These are phyloP conservation scores for Prunus mongolica DNA, from an alignment of 306 rosid genomes.

Conservation along the genomic window DNA sequence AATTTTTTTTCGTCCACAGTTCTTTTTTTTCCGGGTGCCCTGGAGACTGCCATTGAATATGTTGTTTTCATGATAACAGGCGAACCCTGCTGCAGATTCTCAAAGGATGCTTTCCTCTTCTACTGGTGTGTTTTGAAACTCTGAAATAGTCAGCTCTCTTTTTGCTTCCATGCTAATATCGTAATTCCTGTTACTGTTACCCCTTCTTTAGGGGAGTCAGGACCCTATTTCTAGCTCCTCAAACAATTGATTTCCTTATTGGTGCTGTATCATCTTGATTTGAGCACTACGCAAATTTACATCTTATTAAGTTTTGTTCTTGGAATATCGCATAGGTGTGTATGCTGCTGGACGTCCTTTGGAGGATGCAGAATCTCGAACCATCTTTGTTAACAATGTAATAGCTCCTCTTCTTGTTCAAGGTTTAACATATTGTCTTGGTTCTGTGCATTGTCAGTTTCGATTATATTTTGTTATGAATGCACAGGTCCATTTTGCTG, in stretches of 20 bases:
- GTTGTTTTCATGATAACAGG: constrained; percentile 37
- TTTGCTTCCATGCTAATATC: not conserved
- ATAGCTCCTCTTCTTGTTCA: constrained; percentile 25
- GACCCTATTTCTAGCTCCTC: not conserved
- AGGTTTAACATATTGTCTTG: not conserved
- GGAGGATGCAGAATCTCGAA: constrained; percentile 85
- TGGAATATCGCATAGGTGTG: constrained; percentile 43
- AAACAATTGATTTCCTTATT: not conserved
- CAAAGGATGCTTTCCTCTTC: constrained; percentile 45
- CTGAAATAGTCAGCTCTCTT: not conserved
- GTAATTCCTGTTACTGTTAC: not conserved
- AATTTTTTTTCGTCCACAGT: too few species aligned
- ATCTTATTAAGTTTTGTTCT: not conserved
- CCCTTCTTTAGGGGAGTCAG: not conserved
- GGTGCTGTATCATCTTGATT: not conserved
- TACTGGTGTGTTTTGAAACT: constrained; percentile 50
- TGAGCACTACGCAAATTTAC: not conserved
- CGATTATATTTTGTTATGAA: not conserved
- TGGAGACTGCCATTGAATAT: constrained; percentile 4
- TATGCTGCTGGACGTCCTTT: constrained; percentile 52
- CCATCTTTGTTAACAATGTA: constrained; percentile 92
- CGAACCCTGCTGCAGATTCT: constrained; percentile 38
- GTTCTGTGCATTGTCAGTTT: not conserved
- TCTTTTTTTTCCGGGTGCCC: not conserved
- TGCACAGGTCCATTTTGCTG: constrained; percentile 88